Base-by-base conservation (phyloP, 305 asterid species). In the Fraxinus sp. region DNA sequence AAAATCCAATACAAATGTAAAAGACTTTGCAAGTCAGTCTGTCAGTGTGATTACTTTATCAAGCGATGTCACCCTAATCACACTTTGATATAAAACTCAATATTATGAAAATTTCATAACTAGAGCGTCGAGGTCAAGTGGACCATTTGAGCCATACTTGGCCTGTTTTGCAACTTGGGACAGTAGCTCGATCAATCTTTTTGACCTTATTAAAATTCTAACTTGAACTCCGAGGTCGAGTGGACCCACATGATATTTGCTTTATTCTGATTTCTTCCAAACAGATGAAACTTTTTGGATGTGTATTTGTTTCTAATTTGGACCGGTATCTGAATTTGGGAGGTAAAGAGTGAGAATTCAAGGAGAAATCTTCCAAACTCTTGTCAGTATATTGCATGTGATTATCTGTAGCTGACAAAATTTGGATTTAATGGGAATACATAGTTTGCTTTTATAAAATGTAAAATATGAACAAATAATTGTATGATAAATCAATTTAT, bases 381-480 rank as follows among this genome's bases (percentile, higher is more conserved):
- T 20, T 18, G 26, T 59, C 33, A 62, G 32, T 62, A 62, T 62
- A 14, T 62, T 62, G 72, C 72, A 64, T 64, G 33, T 10, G 16
- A 70, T 70, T 28, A 30, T 30, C 37, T 30, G 75, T 28, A 70
- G 39, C 36, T 70, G 75, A 28, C 76, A 71, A 33, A 71, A 71
- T 32, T 71, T 71, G 22, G 46, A 71, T 71, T 32, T 33, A 33
- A 30, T 5, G 46, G 43, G 77, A 32, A 71, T 71, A 71, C 77
- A 16, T 22, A 30, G 26, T 71, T 16, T 71, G 24, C 46, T 16
- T 71, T 14, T 7, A 32, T 1, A 32, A 71, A 71, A 32, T 33
- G 76, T 16, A 71, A 71, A 71, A 16, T 71, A 33, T 71, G 77
- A 14, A 71, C 77, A 71, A 71, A 71, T 71, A 32, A 71, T 71